Evolutionary conservation across 169 alveolate species (phyloP).

Genomic region (Eimeria necatrix): DNA sequence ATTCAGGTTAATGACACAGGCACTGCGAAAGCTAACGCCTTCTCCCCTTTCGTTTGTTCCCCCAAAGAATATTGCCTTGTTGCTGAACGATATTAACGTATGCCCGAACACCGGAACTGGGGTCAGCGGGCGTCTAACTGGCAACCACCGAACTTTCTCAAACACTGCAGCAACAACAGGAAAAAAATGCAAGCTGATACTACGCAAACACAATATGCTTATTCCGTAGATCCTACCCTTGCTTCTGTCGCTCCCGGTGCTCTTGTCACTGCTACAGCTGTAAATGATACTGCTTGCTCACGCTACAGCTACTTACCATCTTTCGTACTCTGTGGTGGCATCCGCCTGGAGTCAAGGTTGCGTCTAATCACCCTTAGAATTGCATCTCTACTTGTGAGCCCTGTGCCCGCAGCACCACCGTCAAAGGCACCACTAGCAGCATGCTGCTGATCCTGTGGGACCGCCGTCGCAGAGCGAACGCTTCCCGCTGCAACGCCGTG

Average conservation of each 20-base stretch:
- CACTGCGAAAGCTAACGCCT: conserved; percentile 86
- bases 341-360: conserved; percentile 74
- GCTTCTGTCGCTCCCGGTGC: not conserved
- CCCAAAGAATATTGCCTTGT: conserved; percentile 91
- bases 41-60: conserved; percentile 89
- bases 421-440: conserved; percentile 62
- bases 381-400: conserved; percentile 71
- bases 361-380: conserved; percentile 71
- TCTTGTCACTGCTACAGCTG: not conserved
- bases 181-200: no score
- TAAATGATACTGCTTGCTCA: not conserved
- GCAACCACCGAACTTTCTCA: conserved; percentile 88
- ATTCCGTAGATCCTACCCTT: not conserved
- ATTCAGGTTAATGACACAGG: conserved; percentile 89
- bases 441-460: conserved; percentile 64
- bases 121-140: conserved; percentile 86
- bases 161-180: conserved; percentile 54
- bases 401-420: conserved; percentile 54
- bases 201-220: no score
- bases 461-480: conserved; percentile 39
- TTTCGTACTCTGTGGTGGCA: conserved; percentile 64
- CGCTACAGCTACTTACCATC: conserved; percentile 17
- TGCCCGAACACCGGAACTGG: conserved; percentile 91
- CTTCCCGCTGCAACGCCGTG: conserved; percentile 67
- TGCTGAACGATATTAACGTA: conserved; percentile 90